A percentile compares a stretch with the other conserved stretches of the same genome.
Evolutionary conservation across 768 basidiomycete genomes (phyloP).

Genomic region (Suillus subalutaceus): DNA sequence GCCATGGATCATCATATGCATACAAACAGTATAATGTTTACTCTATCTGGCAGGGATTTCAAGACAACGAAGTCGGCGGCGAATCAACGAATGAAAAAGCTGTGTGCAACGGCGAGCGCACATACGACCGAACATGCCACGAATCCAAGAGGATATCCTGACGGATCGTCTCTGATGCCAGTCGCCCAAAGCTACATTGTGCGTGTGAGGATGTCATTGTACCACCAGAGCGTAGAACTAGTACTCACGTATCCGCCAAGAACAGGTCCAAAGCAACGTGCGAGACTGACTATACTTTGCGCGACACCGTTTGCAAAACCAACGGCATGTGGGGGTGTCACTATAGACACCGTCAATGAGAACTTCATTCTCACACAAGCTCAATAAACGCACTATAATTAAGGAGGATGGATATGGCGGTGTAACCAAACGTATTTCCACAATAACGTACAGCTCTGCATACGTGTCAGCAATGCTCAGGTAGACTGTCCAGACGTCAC

Average conservation of each 20-base stretch:
- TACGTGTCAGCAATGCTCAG: not conserved
- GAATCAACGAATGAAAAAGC: slow-evolving; percentile 68
- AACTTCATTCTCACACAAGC: slow-evolving; percentile 6
- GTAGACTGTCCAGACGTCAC: slow-evolving; percentile 26
- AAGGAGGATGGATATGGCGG: slow-evolving; percentile 84
- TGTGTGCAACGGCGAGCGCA: slow-evolving; percentile 64
- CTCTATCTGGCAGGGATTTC: not conserved
- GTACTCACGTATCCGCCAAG: slow-evolving; percentile 73
- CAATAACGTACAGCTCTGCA: slow-evolving; percentile 84
- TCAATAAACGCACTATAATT: slow-evolving; percentile 68
- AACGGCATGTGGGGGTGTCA: slow-evolving; percentile 89
- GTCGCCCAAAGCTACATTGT: slow-evolving; percentile 66
- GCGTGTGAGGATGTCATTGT: slow-evolving; percentile 12
- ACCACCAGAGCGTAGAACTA: not conserved
- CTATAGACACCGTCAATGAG: slow-evolving; percentile 39
- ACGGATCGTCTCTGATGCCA: slow-evolving; percentile 67
- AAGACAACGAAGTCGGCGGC: not conserved
- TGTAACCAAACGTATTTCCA: slow-evolving; percentile 88
- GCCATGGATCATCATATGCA: not conserved
- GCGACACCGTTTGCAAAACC: slow-evolving; percentile 95
- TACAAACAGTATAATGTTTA: not conserved
- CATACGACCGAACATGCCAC: slow-evolving; percentile 65
- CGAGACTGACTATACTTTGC: slow-evolving; percentile 92
- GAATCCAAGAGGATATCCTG: slow-evolving; percentile 78
- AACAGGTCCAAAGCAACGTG: slow-evolving; percentile 87